phyloP scores from a whole-genome alignment of 441 rosid genomes.

The Erodium moschatum region DNA sequence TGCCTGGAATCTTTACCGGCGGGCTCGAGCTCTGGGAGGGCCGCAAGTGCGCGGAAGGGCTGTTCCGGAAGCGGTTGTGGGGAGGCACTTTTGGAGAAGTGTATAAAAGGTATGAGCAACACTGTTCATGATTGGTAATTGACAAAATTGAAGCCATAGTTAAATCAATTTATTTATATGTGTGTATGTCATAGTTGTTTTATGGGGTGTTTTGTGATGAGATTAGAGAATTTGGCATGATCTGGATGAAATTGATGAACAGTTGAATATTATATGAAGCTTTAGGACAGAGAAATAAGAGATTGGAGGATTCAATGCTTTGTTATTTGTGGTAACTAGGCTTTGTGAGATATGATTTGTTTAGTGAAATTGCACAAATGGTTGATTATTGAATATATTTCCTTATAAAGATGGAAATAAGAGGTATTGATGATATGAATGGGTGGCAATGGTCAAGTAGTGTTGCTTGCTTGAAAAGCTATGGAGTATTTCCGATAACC shows the following conservation, averaged over 20 bases:
- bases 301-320: background rate
- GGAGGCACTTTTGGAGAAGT: constrained; percentile 94
- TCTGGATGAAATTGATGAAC: background rate
- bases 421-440: background rate
- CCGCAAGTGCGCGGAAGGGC: constrained; percentile 68
- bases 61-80: constrained; percentile 87
- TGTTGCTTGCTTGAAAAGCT: background rate
- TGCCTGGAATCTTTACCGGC: constrained; percentile 89
- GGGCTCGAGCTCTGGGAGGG: constrained; percentile 99
- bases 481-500: background rate
- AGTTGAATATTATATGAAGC: background rate
- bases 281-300: background rate
- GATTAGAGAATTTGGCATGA: background rate
- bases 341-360: background rate
- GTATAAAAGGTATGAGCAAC: constrained; percentile 49
- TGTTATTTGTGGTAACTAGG: background rate
- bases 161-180: too few species aligned
- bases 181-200: too few species aligned
- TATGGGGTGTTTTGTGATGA: too few species aligned
- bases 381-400: background rate
- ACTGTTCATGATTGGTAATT: too few species aligned
- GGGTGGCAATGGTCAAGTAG: background rate
- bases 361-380: background rate
- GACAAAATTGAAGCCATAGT: too few species aligned
- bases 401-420: background rate